Conservation (phyloP, 306 rosid genomes). For the Gleditsia sinensis region DNA sequence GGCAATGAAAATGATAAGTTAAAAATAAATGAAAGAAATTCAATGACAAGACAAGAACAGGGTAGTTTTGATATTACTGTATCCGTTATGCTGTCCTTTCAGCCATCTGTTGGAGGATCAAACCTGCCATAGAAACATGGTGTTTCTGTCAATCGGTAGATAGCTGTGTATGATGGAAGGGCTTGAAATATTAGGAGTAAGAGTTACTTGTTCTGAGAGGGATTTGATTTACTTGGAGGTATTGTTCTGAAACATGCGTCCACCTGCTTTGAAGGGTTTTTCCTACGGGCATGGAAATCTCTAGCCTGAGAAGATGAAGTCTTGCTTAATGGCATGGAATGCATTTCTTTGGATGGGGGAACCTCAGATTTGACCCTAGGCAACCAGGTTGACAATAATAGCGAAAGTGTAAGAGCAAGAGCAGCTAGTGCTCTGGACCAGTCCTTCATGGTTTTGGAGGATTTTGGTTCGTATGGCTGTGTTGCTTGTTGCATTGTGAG, state of each 20-base stretch:
- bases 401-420: conserved; percentile 47
- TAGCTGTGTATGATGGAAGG: conserved; percentile 32
- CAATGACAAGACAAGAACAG: conserved; percentile 19
- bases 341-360: conserved; percentile 31
- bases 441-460: conserved; percentile 48
- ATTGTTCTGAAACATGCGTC: conserved; percentile 56
- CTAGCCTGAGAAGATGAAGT: conserved; percentile 44
- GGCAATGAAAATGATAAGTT: background rate
- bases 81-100: conserved; percentile 33
- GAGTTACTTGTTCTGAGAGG: conserved; percentile 70
- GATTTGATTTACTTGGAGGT: conserved; percentile 68
- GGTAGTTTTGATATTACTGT: conserved; percentile 20
- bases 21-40: conserved; percentile 17
- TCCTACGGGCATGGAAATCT: conserved; percentile 41
- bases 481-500: conserved; percentile 34
- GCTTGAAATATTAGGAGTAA: conserved; percentile 30
- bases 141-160: conserved; percentile 28
- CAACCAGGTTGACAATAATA: conserved; percentile 42
- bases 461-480: conserved; percentile 22
- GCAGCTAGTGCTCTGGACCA: conserved; percentile 58
- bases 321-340: conserved; percentile 33
- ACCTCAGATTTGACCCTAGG: conserved; percentile 35
- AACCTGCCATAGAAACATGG: conserved; percentile 51
- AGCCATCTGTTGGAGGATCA: conserved; percentile 49
- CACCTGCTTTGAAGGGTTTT: conserved; percentile 48